Conservation (phyloP, 2,329 filamentous ascomycete species). For the Herpomyces periplanetae region DNA sequence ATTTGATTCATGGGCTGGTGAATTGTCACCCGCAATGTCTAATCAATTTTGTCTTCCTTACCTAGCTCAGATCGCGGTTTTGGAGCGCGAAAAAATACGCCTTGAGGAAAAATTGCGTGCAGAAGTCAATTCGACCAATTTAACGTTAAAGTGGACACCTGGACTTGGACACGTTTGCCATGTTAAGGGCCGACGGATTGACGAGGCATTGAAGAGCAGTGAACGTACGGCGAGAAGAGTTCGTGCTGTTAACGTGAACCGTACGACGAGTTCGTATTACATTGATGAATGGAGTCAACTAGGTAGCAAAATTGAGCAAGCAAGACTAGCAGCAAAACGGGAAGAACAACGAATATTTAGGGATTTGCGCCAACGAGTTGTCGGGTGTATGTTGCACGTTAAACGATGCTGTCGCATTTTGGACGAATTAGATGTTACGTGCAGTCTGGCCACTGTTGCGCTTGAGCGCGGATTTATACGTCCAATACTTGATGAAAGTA, state of each 20-base stretch:
- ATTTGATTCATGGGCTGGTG: too few species aligned
- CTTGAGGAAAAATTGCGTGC: too few species aligned
- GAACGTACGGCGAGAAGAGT: constrained; percentile 10
- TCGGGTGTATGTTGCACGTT: constrained; percentile 43
- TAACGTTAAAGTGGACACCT: constrained; percentile 53
- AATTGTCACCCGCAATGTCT: too few species aligned
- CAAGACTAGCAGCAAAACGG: constrained; percentile 30
- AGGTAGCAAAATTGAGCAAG: constrained; percentile 36
- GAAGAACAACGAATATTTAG: constrained; percentile 55
- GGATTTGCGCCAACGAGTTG: constrained; percentile 28
- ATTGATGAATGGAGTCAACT: constrained; percentile 45
- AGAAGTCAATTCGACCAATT: too few species aligned
- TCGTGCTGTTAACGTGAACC: constrained; percentile 31
- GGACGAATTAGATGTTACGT: constrained; percentile 65
- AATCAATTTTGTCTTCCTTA: too few species aligned
- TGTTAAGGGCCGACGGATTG: constrained; percentile 36
- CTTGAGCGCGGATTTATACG: constrained; percentile 29
- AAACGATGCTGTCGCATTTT: constrained; percentile 63
- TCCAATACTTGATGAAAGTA: constrained; percentile 23
- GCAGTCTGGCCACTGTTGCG: constrained; percentile 45
- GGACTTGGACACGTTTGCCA: constrained; percentile 65
- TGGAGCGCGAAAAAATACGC: too few species aligned
- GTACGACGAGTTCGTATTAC: constrained; percentile 50
- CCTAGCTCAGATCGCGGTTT: too few species aligned
- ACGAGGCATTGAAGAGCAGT: constrained; percentile 9